A percentile compares a stretch with the other conserved stretches of the same genome.
Conservation (phyloP, 768 basidiomycete genomes). For the Trametes villosa region DNA sequence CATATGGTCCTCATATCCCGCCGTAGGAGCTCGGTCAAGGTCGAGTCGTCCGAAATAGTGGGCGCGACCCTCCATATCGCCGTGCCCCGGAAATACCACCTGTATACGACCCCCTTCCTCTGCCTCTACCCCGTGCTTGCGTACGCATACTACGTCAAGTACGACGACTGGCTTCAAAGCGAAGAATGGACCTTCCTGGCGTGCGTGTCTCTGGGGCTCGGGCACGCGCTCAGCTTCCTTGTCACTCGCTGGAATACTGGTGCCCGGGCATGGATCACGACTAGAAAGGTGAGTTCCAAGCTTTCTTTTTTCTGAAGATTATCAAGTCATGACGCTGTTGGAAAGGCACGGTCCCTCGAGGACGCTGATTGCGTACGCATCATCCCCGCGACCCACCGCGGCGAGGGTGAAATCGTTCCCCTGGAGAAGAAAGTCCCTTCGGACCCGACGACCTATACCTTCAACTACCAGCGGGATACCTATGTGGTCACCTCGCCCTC, state of each 20-base stretch:
- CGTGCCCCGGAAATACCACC: conserved; percentile 47
- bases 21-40: conserved; percentile 40
- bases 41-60: conserved; percentile 41
- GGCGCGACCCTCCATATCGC: conserved; percentile 40
- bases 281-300: conserved; percentile 64
- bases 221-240: conserved; percentile 92
- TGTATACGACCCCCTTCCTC: conserved; percentile 81
- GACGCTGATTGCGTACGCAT: conserved; percentile 84
- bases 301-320: conserved; percentile 1
- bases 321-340: too few relatives aligned
- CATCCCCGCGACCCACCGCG: conserved; percentile 78
- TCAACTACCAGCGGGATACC: conserved; percentile 94
- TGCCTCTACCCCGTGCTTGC: conserved; percentile 80
- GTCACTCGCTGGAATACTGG: conserved; percentile 87
- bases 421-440: conserved; percentile 63
- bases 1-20: too few relatives aligned
- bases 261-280: conserved; percentile 81
- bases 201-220: conserved; percentile 79
- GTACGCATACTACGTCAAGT: conserved; percentile 90
- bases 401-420: conserved; percentile 87
- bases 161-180: conserved; percentile 88
- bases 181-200: conserved; percentile 99
- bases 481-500: conserved; percentile 69
- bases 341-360: conserved; percentile 62
- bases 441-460: conserved; percentile 72